Percentiles rank a stretch among this genome's conserved stretches.
These are phyloP conservation scores for Saccharum hybrid DNA, from an alignment of 202 grass and related monocot genomes.

Conservation along the genomic window DNA sequence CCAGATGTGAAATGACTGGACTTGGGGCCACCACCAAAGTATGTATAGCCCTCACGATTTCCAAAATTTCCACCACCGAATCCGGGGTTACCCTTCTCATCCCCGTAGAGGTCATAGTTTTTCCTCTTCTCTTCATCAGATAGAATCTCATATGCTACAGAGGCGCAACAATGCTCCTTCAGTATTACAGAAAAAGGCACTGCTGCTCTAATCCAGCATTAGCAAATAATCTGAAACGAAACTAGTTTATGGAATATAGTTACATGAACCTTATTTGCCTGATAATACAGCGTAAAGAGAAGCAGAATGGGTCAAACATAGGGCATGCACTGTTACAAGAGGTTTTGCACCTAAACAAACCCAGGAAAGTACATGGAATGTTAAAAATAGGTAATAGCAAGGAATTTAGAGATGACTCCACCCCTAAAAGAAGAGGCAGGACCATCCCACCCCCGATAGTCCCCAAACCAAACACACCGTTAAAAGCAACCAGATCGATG, in stretches of 20 bases:
- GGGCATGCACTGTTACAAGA: not conserved
- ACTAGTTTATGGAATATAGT: not conserved
- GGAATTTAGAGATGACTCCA: not conserved
- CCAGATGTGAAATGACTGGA: constrained; percentile 67
- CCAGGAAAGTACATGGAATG: constrained; percentile 2
- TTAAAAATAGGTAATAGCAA: not conserved
- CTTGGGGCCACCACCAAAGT: constrained; percentile 66
- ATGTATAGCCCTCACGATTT: constrained; percentile 62
- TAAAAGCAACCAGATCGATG: not conserved
- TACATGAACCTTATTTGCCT: constrained; percentile 3
- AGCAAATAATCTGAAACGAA: constrained; percentile 26
- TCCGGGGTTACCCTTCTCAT: constrained; percentile 75
- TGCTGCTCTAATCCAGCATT: not conserved
- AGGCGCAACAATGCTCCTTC: constrained; percentile 19
- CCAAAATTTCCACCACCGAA: constrained; percentile 72
- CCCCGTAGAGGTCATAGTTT: constrained; percentile 87
- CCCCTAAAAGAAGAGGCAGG: not conserved
- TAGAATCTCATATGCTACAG: constrained; percentile 90
- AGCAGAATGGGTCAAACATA: constrained; percentile 20
- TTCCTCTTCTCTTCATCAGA: constrained; percentile 97
- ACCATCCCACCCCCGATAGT: not conserved
- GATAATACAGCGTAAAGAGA: constrained; percentile 28
- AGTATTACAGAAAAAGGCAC: constrained; percentile 18
- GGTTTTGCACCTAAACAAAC: constrained; percentile 5
- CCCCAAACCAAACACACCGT: not conserved